Evolutionary conservation across 2,329 filamentous ascomycete species (phyloP), one percentile per base, ranked within the genome.

Genomic region (Tolypocladium guangdongense): DNA sequence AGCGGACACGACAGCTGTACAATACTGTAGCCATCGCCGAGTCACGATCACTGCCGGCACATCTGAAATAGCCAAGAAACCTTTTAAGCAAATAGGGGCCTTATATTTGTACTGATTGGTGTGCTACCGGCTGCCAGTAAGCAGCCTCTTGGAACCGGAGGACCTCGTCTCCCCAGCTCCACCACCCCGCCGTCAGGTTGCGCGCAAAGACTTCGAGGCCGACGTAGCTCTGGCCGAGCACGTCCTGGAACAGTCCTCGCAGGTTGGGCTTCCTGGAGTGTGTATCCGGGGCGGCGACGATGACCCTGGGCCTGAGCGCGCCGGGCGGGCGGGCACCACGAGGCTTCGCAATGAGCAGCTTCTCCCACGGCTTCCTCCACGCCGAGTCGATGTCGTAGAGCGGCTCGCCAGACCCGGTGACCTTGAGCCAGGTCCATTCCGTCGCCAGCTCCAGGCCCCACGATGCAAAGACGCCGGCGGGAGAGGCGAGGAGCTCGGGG

Each of bases 361-460:
- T 75, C 68, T 93, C 88, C 76, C 88, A 92, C 0, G 88, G 87
- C 68, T 85, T 90, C 58, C 87, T 77, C 83, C 83, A 88, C 2
- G 67, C 56, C 4, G 80, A 80, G 35, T 83, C 76, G 2, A 88
- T 53, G 35, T 76, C 67, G 55, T 78, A 80, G 32, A 90, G 74
- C 0, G 86, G 83, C 63, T 86, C 81, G 0, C 88, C 88, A 0
- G 66, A 59, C 0, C 67, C 66, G 0, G 88, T 88, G 12, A 86
- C 76, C 66, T 93, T 93, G 49, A 91, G 66, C 88, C 88, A 93
- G 2, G 83, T 76, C 87, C 88, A 92, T 64, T 91, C 86, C 49
- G 84, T 80, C 0, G 81, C 73, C 12, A 81, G 63, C 51, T 83
- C 76, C 0, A 92, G 69, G 27, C 81, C 84, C 86, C 86, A 90